Evolutionary conservation across 495 filamentous ascomycete species (phyloP).

Genomic region (Lophiotrema nucula): DNA sequence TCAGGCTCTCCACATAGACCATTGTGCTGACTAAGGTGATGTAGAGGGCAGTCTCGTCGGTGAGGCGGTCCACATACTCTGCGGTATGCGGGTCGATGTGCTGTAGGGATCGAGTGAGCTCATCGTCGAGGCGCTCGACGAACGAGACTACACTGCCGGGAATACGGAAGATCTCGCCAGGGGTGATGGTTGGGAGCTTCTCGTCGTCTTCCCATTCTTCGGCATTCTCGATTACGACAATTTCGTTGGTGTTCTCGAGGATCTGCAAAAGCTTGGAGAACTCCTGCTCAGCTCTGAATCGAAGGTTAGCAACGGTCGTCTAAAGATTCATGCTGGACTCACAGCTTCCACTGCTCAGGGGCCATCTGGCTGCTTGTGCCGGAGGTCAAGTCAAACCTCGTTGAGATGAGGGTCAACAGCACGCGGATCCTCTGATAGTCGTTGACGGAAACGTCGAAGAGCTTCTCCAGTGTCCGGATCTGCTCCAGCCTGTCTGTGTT

Average conservation of each 20-base stretch:
- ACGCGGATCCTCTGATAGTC: slow-evolving; percentile 96
- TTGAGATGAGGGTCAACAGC: slow-evolving; percentile 86
- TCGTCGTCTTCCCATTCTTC: slow-evolving; percentile 99
- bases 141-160: slow-evolving; percentile 93
- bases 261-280: slow-evolving; percentile 71
- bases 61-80: slow-evolving; percentile 93
- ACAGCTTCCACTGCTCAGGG: slow-evolving; percentile 92
- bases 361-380: slow-evolving; percentile 84
- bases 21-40: slow-evolving; percentile 81
- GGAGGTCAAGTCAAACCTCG: slow-evolving; percentile 87
- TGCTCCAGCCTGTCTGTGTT: slow-evolving; percentile 95
- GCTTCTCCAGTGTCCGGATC: slow-evolving; percentile 95
- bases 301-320: slow-evolving; percentile 3
- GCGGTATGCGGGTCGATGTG: slow-evolving; percentile 97
- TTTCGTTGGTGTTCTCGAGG: slow-evolving; percentile 72
- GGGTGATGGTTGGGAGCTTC: slow-evolving; percentile 70
- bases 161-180: slow-evolving; percentile 77
- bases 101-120: slow-evolving; percentile 92
- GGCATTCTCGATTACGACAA: slow-evolving; percentile 82
- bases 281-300: slow-evolving; percentile 70
- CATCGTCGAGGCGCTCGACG: slow-evolving; percentile 93
- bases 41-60: slow-evolving; percentile 89
- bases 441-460: slow-evolving; percentile 79
- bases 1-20: slow-evolving; percentile 80
- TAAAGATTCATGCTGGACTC: slow-evolving; percentile 19